These are phyloP conservation scores for Xylaria bambusicola DNA, from an alignment of 495 filamentous ascomycete species.

Conservation along the genomic window DNA sequence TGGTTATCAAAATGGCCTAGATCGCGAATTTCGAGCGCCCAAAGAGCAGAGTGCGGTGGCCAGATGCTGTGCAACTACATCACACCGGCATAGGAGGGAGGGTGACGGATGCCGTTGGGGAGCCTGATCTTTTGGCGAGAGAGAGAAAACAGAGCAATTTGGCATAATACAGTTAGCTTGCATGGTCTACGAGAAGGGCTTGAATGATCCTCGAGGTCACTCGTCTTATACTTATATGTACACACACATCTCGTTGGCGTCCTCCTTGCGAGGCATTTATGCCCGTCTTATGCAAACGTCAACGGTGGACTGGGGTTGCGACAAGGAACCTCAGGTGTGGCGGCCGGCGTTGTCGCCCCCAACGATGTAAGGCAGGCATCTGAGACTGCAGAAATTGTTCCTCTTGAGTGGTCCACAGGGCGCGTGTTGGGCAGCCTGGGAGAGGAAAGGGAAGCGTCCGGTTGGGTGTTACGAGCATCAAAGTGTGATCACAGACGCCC, in stretches of 20 bases:
- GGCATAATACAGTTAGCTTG: neutral
- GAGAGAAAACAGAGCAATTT: neutral
- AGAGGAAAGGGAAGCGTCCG: conserved; percentile 12
- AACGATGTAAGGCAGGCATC: conserved; percentile 9
- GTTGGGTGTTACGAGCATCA: conserved; percentile 4
- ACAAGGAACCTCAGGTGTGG: conserved; percentile 7
- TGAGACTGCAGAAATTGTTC: conserved; percentile 8
- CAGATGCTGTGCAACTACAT: conserved; percentile 12
- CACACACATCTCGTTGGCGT: neutral
- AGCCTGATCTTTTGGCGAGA: neutral
- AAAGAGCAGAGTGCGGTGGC: neutral
- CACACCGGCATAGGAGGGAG: neutral
- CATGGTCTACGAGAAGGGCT: neutral
- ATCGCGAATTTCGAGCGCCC: conserved; percentile 8
- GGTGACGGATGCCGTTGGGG: conserved; percentile 6
- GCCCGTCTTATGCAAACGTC: neutral
- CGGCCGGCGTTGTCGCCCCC: neutral
- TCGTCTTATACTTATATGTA: neutral
- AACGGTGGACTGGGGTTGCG: neutral
- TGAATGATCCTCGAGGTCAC: neutral
- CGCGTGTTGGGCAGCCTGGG: conserved; percentile 2
- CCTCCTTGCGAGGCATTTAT: neutral
- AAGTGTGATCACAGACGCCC: conserved; percentile 1
- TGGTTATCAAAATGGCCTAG: conserved; percentile 15
- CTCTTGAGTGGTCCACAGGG: neutral